Evolutionary conservation across 2,329 filamentous ascomycete genomes (phyloP).

Genomic region (Botrytis sinoallii): DNA sequence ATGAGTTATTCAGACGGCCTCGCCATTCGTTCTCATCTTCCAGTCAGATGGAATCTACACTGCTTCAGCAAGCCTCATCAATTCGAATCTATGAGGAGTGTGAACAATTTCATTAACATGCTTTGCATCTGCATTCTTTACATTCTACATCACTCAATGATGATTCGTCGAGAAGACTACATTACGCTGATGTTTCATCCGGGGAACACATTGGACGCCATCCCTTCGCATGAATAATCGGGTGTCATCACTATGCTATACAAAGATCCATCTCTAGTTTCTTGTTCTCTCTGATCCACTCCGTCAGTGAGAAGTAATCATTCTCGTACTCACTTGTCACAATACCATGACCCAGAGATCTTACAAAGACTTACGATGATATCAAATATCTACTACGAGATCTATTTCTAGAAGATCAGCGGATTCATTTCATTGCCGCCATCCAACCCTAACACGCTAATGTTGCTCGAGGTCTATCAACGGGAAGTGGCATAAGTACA

Average conservation of each 20-base stretch:
- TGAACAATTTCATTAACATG: not conserved
- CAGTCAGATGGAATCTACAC: not conserved
- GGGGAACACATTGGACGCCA: constrained; percentile 15
- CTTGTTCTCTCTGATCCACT: constrained; percentile 11
- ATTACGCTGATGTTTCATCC: constrained; percentile 20
- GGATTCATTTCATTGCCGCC: constrained; percentile 20
- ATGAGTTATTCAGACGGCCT: not conserved
- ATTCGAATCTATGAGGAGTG: not conserved
- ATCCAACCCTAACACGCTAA: constrained; percentile 23
- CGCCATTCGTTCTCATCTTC: not conserved
- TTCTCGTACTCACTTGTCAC: constrained; percentile 12
- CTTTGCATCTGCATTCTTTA: constrained; percentile 1
- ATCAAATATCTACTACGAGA: constrained; percentile 19
- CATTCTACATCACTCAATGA: not conserved
- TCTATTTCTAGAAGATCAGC: constrained; percentile 28
- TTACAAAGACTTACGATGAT: constrained; percentile 17
- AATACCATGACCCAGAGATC: not conserved
- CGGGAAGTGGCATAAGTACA: constrained; percentile 31
- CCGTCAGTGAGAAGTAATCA: constrained; percentile 16
- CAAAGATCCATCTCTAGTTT: not conserved
- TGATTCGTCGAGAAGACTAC: constrained; percentile 7
- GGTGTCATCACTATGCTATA: constrained; percentile 11
- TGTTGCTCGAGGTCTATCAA: constrained; percentile 30
- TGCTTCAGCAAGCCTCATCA: constrained; percentile 10
- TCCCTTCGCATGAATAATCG: constrained; percentile 9